Percentiles rank a stretch among this genome's conserved stretches.
Conservation (phyloP, 345 rosid species). For the Eucalyptus albens region DNA sequence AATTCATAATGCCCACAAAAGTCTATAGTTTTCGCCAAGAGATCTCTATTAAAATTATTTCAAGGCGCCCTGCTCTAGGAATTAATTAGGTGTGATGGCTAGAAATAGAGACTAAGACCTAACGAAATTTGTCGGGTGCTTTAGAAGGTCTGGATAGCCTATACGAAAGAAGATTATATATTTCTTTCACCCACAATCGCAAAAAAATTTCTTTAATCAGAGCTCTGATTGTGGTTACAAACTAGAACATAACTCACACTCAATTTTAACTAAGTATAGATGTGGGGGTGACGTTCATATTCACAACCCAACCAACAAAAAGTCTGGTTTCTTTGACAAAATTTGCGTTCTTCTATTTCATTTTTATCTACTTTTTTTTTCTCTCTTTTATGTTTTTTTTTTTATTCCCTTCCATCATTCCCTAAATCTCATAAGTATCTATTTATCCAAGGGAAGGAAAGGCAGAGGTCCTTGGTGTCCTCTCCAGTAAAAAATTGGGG, state of each 20-base stretch:
- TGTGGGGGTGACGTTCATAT: neutral
- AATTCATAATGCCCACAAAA: neutral
- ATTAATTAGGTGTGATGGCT: neutral
- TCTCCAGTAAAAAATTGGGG: neutral
- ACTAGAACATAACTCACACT: neutral
- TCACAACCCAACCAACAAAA: neutral
- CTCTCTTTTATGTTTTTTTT: neutral
- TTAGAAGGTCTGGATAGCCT: neutral
- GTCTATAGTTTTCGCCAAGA: neutral
- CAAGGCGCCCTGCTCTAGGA: neutral
- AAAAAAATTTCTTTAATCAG: neutral
- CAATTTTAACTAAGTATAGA: neutral
- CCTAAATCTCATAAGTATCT: neutral
- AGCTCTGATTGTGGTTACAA: no score
- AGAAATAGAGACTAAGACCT: neutral
- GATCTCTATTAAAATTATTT: neutral
- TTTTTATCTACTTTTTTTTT: neutral
- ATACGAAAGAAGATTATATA: neutral
- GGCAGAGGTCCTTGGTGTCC: neutral
- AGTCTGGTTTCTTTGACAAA: neutral
- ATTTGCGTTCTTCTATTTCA: neutral
- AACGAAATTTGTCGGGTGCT: neutral
- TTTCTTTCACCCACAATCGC: neutral
- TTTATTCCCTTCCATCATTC: neutral
- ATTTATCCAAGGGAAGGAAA: neutral